Evolutionary conservation across 225 moss, liverwort and hornwort genomes (phyloP), one percentile per base, ranked within the genome.

Genomic region (Ulota crispa): DNA sequence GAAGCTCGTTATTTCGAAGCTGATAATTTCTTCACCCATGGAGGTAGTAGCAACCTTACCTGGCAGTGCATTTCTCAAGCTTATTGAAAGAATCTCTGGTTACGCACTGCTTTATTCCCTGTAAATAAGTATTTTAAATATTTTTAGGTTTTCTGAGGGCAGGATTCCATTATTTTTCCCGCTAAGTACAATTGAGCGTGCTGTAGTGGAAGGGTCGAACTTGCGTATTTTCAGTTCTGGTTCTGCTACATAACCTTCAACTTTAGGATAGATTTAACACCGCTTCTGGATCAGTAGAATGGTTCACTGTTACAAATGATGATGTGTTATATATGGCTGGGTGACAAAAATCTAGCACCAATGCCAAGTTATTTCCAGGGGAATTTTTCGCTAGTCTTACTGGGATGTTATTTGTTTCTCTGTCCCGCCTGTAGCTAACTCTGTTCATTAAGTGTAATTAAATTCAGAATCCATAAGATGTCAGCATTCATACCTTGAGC

Each of bases 1-100:
- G 55, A 57, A 74, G 68, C 66, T 34, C 54, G 68, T 73, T 43
- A 39, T 54, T 67, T 82, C 27, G 54, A 78, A 28, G 73, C 55
- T 79, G 82, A 65, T 71, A 24, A 66, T 76, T 73, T 70, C 19
- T 75, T 65, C 21, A 59, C 57, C 74, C 59, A 19, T 39, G 66
- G 42, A 72, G 65, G 7, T 15, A 77, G 64, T 57, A 75, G 56
- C 41, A 75, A 31, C 31, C 47, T 39, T 4, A 37, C 43, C 45
- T 70, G 83, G 32, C 45, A 70, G 23, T 63, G 21, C 39, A 9
- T 59, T 20, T 11, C 64, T 60, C 62, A 77, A 81, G 43, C 31
- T 57, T 79, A 64, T 70, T 30, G 39, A 20, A 60, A 37, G 63
- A 31, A 32, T 76, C 24, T 20, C 71, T 31, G 83, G 66, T 39